Base-by-base conservation (phyloP, 2,329 filamentous ascomycete genomes). In the Fusarium virguliforme region DNA sequence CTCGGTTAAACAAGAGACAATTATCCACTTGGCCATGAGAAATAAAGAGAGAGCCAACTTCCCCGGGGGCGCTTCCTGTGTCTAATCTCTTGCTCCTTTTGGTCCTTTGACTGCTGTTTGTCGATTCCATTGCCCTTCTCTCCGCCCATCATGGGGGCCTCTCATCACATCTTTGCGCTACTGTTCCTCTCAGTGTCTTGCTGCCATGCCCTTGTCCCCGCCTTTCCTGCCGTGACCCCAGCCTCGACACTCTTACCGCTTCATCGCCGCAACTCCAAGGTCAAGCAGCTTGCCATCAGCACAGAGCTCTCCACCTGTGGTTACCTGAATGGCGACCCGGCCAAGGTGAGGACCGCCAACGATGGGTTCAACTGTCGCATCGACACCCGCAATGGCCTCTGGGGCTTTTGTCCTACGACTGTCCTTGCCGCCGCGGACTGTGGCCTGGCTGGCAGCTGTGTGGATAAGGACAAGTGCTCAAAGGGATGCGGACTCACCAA, bases 391-490 rank as follows among this genome's bases (percentile, higher is more conserved):
- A 74, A 79, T 18, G 78, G 75, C 0, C 70, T 83, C 4, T 83
- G 81, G 81, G 82, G 81, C 0, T 81, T 83, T 72, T 84, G 81
- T 53, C 79, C 80, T 1, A 79, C 77, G 0, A 80, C 76, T 0
- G 79, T 83, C 4, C 65, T 79, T 3, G 53, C 71, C 1, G 81
- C 80, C 3, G 76, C 72, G 1, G 81, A 83, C 60, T 84, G 82
- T 37, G 80, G 81, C 1, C 58, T 84, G 12, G 80, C 79, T 0
- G 81, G 77, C 2, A 75, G 71, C 10, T 84, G 83, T 50, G 40
- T 79, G 8, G 83, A 83, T 58, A 60, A 53, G 1, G 60, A 74
- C 28, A 35, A 62, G 1, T 84, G 82, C 35, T 75, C 72, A 1
- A 61, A 60, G 10, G 80, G 79, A 6, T 84, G 82, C 51, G 81